Conservation (phyloP, 805 yeast species). For the Saturnispora ahearnii region DNA sequence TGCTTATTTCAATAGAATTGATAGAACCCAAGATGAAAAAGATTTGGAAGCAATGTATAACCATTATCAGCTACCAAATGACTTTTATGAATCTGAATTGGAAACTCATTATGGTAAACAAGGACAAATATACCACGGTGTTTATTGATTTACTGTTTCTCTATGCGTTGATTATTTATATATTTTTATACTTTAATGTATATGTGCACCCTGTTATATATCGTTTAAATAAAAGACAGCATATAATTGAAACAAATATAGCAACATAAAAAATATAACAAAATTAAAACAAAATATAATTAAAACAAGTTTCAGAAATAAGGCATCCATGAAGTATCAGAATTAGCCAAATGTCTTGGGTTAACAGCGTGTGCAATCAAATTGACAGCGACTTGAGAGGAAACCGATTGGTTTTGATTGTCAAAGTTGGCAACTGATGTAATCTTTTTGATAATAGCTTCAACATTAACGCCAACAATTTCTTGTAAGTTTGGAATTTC, state of each 20-base stretch:
- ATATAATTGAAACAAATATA: not conserved
- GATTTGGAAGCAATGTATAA: constrained; percentile 5
- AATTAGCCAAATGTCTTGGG: constrained; percentile 84
- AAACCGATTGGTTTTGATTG: constrained; percentile 54
- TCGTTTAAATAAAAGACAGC: not conserved
- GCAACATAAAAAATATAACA: not conserved
- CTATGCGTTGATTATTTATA: not conserved
- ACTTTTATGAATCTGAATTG: constrained; percentile 17
- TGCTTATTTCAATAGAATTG: constrained; percentile 21
- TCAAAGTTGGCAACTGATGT: constrained; percentile 54
- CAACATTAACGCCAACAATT: constrained; percentile 82
- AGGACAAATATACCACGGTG: not conserved
- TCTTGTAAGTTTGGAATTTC: constrained; percentile 71
- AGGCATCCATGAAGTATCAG: constrained; percentile 94
- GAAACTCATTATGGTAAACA: constrained; percentile 8
- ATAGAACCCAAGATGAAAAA: constrained; percentile 12
- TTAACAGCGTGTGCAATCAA: constrained; percentile 91
- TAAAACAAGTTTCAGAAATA: constrained; percentile 41
- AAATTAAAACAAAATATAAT: not conserved
- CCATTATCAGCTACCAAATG: constrained; percentile 11
- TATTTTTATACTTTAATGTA: not conserved
- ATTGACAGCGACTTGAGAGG: constrained; percentile 85
- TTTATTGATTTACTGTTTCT: not conserved
- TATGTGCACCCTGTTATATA: not conserved
- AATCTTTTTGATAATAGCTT: constrained; percentile 70